Conservation (phyloP, 768 basidiomycete genomes). For the Dendrothele bispora region DNA sequence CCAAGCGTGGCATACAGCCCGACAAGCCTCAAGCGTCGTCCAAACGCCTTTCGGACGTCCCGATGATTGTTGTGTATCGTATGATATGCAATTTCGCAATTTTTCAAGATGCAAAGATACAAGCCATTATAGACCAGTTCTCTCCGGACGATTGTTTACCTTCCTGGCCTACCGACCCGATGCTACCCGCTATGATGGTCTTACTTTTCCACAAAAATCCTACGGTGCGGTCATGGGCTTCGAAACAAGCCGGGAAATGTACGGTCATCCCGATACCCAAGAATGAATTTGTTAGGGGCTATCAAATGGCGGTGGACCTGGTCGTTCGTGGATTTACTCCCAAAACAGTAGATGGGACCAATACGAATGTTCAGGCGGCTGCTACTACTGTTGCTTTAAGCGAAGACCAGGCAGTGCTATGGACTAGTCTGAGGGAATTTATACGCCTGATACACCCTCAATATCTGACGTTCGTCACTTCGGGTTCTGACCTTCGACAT, state of each 20-base stretch:
- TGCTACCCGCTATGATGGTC: slow-evolving; percentile 62
- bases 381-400: no score
- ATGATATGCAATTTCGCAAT: slow-evolving; percentile 62
- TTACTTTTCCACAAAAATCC: slow-evolving; percentile 52
- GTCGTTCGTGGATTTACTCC: slow-evolving; percentile 33
- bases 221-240: slow-evolving; percentile 62
- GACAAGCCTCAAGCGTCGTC: slow-evolving; percentile 12
- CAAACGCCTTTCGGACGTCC: slow-evolving; percentile 37
- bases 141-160: slow-evolving; percentile 35
- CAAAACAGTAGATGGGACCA: no score
- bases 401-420: no score
- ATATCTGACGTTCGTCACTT: slow-evolving; percentile 7
- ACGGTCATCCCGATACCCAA: slow-evolving; percentile 42
- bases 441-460: slow-evolving; percentile 57
- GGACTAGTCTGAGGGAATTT: no score
- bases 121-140: slow-evolving; percentile 36
- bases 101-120: slow-evolving; percentile 50
- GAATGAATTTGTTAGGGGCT: slow-evolving; percentile 43
- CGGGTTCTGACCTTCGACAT: slow-evolving; percentile 43
- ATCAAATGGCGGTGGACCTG: slow-evolving; percentile 43
- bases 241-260: slow-evolving; percentile 39
- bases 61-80: slow-evolving; percentile 58
- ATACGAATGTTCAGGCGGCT: no score
- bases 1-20: slow-evolving; percentile 18
- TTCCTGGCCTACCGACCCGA: slow-evolving; percentile 56